Evolutionary conservation across 805 yeast genomes (phyloP).

Genomic region (Lipomyces orientalis): DNA sequence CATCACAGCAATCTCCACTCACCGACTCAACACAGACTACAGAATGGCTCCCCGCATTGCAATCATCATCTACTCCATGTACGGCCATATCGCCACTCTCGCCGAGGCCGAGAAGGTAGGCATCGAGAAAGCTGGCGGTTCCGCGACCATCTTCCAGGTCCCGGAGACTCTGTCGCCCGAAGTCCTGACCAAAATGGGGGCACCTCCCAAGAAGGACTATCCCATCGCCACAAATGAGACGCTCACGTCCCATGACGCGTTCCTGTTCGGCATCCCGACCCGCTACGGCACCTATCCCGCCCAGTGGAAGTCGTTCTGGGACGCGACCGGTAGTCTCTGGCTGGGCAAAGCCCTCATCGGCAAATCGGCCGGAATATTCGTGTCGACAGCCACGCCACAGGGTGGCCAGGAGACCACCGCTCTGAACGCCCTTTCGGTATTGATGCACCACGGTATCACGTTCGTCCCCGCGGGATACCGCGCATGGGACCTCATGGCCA

Average conservation of each 20-base stretch:
- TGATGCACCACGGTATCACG: conserved; percentile 78
- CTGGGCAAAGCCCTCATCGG: conserved; percentile 59
- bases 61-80: conserved; percentile 78
- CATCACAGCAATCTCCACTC: background rate
- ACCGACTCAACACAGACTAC: background rate
- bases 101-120: conserved; percentile 76
- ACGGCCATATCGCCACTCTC: conserved; percentile 73
- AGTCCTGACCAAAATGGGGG: conserved; percentile 66
- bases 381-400: conserved; percentile 73
- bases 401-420: conserved; percentile 83
- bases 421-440: conserved; percentile 60
- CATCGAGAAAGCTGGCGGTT: conserved; percentile 69
- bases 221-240: conserved; percentile 66
- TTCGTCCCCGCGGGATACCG: conserved; percentile 79
- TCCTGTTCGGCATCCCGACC: conserved; percentile 80
- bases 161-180: conserved; percentile 76
- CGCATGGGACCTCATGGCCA: conserved; percentile 60
- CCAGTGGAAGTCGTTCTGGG: conserved; percentile 80
- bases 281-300: conserved; percentile 78
- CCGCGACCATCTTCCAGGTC: conserved; percentile 76
- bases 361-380: conserved; percentile 74
- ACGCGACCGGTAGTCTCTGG: conserved; percentile 71
- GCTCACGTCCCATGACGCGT: conserved; percentile 69
- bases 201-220: conserved; percentile 55
- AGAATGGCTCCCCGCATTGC: conserved; percentile 58